Evolutionary conservation across 345 rosid genomes (phyloP).

Genomic region (Rhodomyrtus tomentosa): DNA sequence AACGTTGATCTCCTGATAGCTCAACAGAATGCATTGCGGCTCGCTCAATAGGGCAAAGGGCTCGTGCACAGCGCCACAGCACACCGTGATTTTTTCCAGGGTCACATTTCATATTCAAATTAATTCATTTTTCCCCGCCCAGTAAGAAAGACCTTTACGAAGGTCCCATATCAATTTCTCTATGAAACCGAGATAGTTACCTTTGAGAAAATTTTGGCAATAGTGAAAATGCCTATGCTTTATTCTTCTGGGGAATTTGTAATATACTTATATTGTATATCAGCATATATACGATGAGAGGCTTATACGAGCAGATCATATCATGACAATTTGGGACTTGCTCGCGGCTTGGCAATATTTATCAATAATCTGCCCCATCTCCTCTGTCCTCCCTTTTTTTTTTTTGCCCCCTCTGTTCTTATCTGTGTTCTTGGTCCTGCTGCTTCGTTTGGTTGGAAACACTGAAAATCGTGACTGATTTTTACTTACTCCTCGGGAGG

Average conservation of each 20-base stretch:
- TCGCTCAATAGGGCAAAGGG: neutral
- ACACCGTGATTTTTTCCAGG: neutral
- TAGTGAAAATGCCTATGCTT: too few relatives aligned
- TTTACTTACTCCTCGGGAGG: neutral
- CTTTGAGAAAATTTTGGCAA: too few relatives aligned
- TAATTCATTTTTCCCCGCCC: constrained; percentile 26
- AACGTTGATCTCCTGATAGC: neutral
- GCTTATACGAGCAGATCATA: neutral
- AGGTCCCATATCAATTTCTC: too few relatives aligned
- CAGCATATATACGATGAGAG: neutral
- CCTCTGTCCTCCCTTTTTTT: neutral
- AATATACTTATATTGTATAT: constrained; percentile 13
- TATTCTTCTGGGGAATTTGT: constrained; percentile 4
- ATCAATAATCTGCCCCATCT: neutral
- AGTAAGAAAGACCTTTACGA: neutral
- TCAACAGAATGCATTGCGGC: neutral
- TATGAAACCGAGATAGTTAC: too few relatives aligned
- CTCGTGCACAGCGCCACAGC: neutral
- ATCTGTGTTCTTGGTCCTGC: neutral
- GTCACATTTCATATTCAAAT: constrained; percentile 9
- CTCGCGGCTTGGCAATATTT: neutral
- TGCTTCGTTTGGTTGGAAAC: neutral
- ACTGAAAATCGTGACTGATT: neutral
- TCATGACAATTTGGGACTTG: neutral
- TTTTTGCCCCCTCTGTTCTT: neutral